Percentiles rank a stretch among this genome's conserved stretches.
These are phyloP conservation scores for Cryptococcus neoformans DNA, from an alignment of 1,284 basidiomycete species.

Conservation along the genomic window DNA sequence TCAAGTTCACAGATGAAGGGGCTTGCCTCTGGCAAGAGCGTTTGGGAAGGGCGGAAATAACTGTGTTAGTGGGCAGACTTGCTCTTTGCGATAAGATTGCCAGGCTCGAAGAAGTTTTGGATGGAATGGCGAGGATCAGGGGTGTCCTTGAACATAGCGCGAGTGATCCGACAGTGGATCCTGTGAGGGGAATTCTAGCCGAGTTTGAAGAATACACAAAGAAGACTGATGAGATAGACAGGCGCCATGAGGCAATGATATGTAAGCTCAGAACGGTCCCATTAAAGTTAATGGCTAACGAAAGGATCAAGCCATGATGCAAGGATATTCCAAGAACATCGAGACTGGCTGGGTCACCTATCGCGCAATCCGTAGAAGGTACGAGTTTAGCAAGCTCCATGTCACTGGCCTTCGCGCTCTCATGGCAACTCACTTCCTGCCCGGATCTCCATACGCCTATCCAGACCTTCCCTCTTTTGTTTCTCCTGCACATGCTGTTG, in stretches of 20 bases:
- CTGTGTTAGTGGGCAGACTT: slow-evolving; percentile 32
- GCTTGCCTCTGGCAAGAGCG: slow-evolving; percentile 16
- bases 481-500: slow-evolving; percentile 9
- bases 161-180: slow-evolving; percentile 14
- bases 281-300: background rate
- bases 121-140: slow-evolving; percentile 23
- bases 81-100: slow-evolving; percentile 33
- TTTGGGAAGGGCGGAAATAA: slow-evolving; percentile 7
- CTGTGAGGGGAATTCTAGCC: slow-evolving; percentile 14
- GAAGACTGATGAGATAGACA: slow-evolving; percentile 26
- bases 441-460: slow-evolving; percentile 26
- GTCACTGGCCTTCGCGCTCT: slow-evolving; percentile 29
- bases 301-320: slow-evolving; percentile 2
- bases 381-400: slow-evolving; percentile 31
- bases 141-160: slow-evolving; percentile 24
- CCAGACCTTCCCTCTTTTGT: slow-evolving; percentile 21
- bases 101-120: slow-evolving; percentile 31
- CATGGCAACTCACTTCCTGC: slow-evolving; percentile 36
- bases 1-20: slow-evolving; percentile 9
- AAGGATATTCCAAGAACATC: slow-evolving; percentile 8
- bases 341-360: slow-evolving; percentile 32
- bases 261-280: slow-evolving; percentile 18
- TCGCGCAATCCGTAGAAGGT: slow-evolving; percentile 31
- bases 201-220: slow-evolving; percentile 28
- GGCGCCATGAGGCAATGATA: slow-evolving; percentile 31